Evolutionary conservation across 495 filamentous ascomycete species (phyloP), one percentile per base, ranked within the genome.

Genomic region (Tuber microsphaerosporum): DNA sequence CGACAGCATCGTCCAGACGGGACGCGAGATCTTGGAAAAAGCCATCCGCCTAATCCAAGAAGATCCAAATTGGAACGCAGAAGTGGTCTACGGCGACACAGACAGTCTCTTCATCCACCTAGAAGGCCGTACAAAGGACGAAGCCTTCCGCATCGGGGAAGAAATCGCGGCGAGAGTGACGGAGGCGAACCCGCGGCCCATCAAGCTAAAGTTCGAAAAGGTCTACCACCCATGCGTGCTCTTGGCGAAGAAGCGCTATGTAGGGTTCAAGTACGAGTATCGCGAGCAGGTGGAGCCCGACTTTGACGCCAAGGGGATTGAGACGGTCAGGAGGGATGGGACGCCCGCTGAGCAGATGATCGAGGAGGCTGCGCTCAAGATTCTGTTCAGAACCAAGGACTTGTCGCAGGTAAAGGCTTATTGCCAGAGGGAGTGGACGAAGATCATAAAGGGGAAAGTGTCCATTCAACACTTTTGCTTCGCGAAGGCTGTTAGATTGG

Each of bases 161-260:
- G 94, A 97, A 81, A 98, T 99, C 75, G 91, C 94, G n/a, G 88
- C 92, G 81, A 89, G 89, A 65, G 89, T 99, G 74, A 99, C 96
- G 0, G 86, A 93, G 72, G 91, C 92, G 85, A 99, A 98, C 83
- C 95, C 95, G 16, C 89, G 92, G 16, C 95, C 95, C 0, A 86
- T 99, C 73, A 98, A 97, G 84, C 90, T 99, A 75, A 97, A 97
- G 82, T 97, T 99, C 81, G 96, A 99, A 84, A 99, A 99, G 81
- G 95, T 99, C 19, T 99, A 99, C 83, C 90, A 93, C 72, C 96
- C 95, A 0, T 97, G 94, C 81, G 89, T 97, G 1, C 88, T 99
- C 5, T 88, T 99, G 0, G 93, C 96, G 39, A 99, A 98, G 86
- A 99, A 99, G 84, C 92, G 95, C 51, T 99, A 99, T 81, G 96